Base-by-base conservation (phyloP, 1,284 basidiomycete species). In the Ganoderma leucocontextum region DNA sequence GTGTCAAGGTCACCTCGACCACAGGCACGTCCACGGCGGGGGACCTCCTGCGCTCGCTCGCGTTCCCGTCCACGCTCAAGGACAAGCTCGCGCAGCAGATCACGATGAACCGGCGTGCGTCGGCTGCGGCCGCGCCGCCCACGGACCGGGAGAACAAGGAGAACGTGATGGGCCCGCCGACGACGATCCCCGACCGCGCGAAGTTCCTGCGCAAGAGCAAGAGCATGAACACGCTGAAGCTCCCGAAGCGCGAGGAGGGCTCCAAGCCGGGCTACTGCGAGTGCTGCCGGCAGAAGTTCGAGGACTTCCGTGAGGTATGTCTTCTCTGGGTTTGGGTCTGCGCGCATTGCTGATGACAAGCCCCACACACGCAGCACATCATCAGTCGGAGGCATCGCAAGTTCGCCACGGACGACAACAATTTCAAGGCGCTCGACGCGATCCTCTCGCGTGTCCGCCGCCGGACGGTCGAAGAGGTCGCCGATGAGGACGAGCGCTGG, bases 181-280 rank as follows among this genome's bases (percentile, higher is more conserved):
- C 82, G 39, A 79, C 78, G 19, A 80, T 92, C 69, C 90, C 91
- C 13, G 85, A 86, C 57, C 84, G 84, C 57, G 78, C 78, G 42
- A 80, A 79, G 29, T 64, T 87, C 62, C 81, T 95, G 62, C 85
- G 87, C 75, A 95, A 92, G 79, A 91, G 90, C 75, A 88, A 89
- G 74, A 94, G 93, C 73, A 94, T 91, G 60, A 92, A 92, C 76
- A 93, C 91, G 0, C 80, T 95, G 60, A 85, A 88, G 71, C 81
- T 94, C 63, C 88, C 92, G 8, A 91, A 88, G 76, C 88, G 94
- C 47, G 92, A 95, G 70, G 95, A 95, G 82, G 92, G 88, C 63
- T 92, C 87, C 76, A 98, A 95, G 80, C 95, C 97, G 8, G 98
- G 98, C 12, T 99, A 99, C 81, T 99, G 98, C 81, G 98, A 99